Evolutionary conservation across 805 yeast genomes (phyloP).

Genomic region (Lipomyces starkeyi): DNA sequence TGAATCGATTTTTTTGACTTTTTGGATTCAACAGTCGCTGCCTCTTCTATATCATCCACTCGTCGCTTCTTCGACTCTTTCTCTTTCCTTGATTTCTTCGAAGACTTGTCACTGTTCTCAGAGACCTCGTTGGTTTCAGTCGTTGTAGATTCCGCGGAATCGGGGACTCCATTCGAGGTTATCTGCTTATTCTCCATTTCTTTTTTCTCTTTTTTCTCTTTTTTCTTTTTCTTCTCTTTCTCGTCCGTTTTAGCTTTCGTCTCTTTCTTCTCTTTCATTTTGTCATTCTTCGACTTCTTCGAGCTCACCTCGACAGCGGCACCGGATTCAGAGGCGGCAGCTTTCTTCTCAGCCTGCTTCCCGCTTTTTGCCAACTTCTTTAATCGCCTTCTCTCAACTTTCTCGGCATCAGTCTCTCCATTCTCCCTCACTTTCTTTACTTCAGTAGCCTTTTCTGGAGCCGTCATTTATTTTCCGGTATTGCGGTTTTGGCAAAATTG

Average conservation of each 20-base stretch:
- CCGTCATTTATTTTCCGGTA: not conserved
- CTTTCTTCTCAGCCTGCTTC: conserved; percentile 50
- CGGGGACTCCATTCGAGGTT: conserved; percentile 39
- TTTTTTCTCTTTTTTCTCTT: conserved; percentile 44
- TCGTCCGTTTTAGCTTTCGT: conserved; percentile 44
- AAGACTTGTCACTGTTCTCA: conserved; percentile 9
- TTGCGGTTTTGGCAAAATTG: not conserved
- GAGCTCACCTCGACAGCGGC: conserved; percentile 45
- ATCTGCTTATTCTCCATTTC: conserved; percentile 42
- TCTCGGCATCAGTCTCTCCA: conserved; percentile 42
- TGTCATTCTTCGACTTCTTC: conserved; percentile 34
- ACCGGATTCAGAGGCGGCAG: conserved; percentile 46
- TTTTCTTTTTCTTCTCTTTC: conserved; percentile 44
- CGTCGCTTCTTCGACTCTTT: conserved; percentile 50
- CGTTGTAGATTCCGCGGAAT: conserved; percentile 28
- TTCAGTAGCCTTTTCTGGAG: conserved; percentile 12
- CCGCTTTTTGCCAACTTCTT: conserved; percentile 48
- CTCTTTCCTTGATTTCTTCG: conserved; percentile 38
- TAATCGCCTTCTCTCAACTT: conserved; percentile 42
- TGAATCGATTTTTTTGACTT: conserved; percentile 14
- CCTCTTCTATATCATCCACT: conserved; percentile 49
- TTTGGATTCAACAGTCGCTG: conserved; percentile 36
- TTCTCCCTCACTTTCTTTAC: conserved; percentile 40
- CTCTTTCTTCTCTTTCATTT: conserved; percentile 43
- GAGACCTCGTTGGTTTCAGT: conserved; percentile 43